Conservation (phyloP, 345 rosid genomes). For the Hypericum androsaemum region DNA sequence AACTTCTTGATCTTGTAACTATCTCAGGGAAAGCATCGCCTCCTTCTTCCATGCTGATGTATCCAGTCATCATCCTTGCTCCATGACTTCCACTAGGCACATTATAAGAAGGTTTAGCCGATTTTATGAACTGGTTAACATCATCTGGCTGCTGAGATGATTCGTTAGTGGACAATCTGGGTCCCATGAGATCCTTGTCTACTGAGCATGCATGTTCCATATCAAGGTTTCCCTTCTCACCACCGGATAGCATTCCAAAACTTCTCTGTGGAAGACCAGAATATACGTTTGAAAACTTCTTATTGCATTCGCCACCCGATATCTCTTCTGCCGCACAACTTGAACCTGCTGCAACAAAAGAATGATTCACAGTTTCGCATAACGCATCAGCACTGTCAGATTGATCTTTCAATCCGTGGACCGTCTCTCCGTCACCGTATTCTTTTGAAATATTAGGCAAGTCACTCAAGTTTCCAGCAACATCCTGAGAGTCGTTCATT, state of each 20-base stretch:
- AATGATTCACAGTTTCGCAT: not conserved
- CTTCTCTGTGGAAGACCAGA: too few relatives aligned
- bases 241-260: too few relatives aligned
- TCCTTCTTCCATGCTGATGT: conserved; percentile 18
- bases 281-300: not conserved
- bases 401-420: too few relatives aligned
- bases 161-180: conserved; percentile 5
- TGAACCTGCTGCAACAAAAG: not conserved
- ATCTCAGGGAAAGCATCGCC: conserved; percentile 12
- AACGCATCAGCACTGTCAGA: too few relatives aligned
- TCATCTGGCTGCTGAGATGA: conserved; percentile 7
- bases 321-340: conserved; percentile 1
- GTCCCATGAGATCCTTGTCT: conserved; percentile 11
- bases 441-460: not conserved
- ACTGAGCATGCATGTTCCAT: conserved; percentile 16
- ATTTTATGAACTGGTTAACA: conserved; percentile 5
- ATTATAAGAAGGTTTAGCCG: conserved; percentile 15
- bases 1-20: conserved; percentile 30
- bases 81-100: conserved; percentile 19
- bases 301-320: not conserved
- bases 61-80: conserved; percentile 10
- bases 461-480: not conserved
- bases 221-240: conserved; percentile 5
- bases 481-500: too few relatives aligned
- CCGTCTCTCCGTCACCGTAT: not conserved